phyloP scores from a whole-genome alignment of 2,329 filamentous ascomycete genomes.

The Tolypocladium ophioglossoides region DNA sequence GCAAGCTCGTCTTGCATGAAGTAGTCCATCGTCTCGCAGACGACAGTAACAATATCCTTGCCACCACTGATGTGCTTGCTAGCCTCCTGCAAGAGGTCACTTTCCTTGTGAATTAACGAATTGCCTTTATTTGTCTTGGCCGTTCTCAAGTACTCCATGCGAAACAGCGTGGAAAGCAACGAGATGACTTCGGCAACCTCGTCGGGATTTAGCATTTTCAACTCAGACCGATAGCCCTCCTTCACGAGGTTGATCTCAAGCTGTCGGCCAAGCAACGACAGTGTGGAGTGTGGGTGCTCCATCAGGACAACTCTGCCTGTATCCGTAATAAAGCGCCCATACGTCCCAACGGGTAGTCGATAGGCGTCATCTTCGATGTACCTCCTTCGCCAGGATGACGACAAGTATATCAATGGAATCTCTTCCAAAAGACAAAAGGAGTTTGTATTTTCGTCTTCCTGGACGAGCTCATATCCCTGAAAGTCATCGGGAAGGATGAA shows the following conservation, averaged over 20 bases:
- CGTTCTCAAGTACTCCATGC: slow-evolving; percentile 33
- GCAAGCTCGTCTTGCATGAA: slow-evolving; percentile 46
- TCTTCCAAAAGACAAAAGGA: slow-evolving; percentile 57
- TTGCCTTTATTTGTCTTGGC: slow-evolving; percentile 9
- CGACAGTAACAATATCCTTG: slow-evolving; percentile 67
- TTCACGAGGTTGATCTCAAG: slow-evolving; percentile 56
- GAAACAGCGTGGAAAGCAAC: slow-evolving; percentile 61
- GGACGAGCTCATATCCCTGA: slow-evolving; percentile 62
- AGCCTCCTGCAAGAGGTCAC: slow-evolving; percentile 41
- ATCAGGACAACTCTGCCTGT: slow-evolving; percentile 64
- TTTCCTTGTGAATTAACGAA: slow-evolving; percentile 23
- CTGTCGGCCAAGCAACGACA: slow-evolving; percentile 69
- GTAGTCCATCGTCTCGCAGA: slow-evolving; percentile 77
- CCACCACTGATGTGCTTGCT: slow-evolving; percentile 46
- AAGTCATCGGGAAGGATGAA: slow-evolving; percentile 65
- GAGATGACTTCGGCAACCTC: slow-evolving; percentile 64
- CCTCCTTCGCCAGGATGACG: slow-evolving; percentile 32
- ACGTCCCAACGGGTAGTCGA: slow-evolving; percentile 53
- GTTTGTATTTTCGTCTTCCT: slow-evolving; percentile 80
- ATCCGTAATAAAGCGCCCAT: slow-evolving; percentile 66
- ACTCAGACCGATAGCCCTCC: slow-evolving; percentile 39
- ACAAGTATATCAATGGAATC: slow-evolving; percentile 50
- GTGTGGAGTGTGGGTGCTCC: slow-evolving; percentile 69
- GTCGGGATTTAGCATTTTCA: slow-evolving; percentile 44
- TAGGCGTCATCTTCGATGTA: slow-evolving; percentile 40